These are phyloP conservation scores for Volvox reticuliferus DNA, from an alignment of 139 green algal species.

Conservation along the genomic window DNA sequence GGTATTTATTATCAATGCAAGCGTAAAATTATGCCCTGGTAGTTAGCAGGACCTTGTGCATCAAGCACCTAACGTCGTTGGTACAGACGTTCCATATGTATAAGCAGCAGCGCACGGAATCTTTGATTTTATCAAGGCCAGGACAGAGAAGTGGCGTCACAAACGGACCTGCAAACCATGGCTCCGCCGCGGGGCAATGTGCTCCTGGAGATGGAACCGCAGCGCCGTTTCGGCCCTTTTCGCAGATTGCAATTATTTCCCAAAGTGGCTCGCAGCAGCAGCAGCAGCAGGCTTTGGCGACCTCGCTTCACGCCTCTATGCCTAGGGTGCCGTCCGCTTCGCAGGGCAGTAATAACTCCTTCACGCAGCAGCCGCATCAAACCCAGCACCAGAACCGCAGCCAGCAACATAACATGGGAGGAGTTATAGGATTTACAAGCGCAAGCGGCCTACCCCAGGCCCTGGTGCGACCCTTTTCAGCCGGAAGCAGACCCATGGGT, in stretches of 20 bases:
- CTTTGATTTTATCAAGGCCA: not conserved
- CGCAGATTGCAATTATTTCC: not conserved
- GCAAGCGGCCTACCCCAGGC: not conserved
- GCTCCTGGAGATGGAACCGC: too few species aligned
- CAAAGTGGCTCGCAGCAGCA: not conserved
- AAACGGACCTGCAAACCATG: not conserved
- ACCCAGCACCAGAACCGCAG: not conserved
- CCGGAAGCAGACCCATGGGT: slow-evolving; percentile 16
- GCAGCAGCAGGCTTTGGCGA: not conserved
- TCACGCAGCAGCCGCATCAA: not conserved
- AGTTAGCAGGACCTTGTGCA: too few species aligned
- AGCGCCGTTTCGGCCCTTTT: slow-evolving; percentile 10
- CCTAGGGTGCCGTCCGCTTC: slow-evolving; percentile 1
- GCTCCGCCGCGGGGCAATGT: not conserved
- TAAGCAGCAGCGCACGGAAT: not conserved
- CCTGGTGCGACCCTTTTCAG: not conserved
- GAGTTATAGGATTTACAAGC: not conserved
- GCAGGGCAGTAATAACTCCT: slow-evolving; percentile 3
- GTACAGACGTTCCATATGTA: not conserved
- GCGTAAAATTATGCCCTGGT: too few species aligned
- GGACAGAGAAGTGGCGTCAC: not conserved
- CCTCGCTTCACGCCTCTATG: not conserved
- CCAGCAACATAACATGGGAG: not conserved
- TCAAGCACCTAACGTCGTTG: too few species aligned
- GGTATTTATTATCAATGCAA: too few species aligned